Evolutionary conservation across 1,139 yeast species (phyloP).

Genomic region (Kodamaea arcana): DNA sequence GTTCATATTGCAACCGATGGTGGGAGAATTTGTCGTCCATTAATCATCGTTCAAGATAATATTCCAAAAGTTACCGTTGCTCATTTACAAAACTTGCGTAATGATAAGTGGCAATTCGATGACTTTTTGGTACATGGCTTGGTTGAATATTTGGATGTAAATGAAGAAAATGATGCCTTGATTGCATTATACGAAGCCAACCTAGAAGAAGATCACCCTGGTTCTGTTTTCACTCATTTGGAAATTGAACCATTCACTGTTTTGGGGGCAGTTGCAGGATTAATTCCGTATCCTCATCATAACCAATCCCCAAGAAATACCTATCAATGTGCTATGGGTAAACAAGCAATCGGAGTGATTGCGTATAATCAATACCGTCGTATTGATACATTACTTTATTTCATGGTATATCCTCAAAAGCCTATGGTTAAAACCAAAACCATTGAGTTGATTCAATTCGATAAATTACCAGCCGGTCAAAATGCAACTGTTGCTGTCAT

Average conservation of each 20-base stretch:
- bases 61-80: conserved; percentile 64
- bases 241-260: conserved; percentile 97
- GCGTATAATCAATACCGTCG: conserved; percentile 95
- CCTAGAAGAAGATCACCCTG: conserved; percentile 24
- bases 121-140: conserved; percentile 82
- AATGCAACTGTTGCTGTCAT: conserved; percentile 98
- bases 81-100: conserved; percentile 59
- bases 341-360: conserved; percentile 98
- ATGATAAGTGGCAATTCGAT: conserved; percentile 79
- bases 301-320: conserved; percentile 98
- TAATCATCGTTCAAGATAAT: conserved; percentile 78
- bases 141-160: conserved; percentile 94
- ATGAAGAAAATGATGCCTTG: conserved; percentile 92
- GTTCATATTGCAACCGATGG: conserved; percentile 99
- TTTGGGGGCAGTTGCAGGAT: conserved; percentile 96
- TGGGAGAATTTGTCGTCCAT: conserved; percentile 96
- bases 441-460: conserved; percentile 90
- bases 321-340: conserved; percentile 99
- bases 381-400: conserved; percentile 86
- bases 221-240: conserved; percentile 63
- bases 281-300: conserved; percentile 99
- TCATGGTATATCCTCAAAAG: conserved; percentile 98
- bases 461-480: conserved; percentile 97
- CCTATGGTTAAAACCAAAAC: conserved; percentile 99
- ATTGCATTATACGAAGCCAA: conserved; percentile 83